Base-by-base conservation (phyloP, 768 basidiomycete genomes). In the Leccinum aurantiacum region DNA sequence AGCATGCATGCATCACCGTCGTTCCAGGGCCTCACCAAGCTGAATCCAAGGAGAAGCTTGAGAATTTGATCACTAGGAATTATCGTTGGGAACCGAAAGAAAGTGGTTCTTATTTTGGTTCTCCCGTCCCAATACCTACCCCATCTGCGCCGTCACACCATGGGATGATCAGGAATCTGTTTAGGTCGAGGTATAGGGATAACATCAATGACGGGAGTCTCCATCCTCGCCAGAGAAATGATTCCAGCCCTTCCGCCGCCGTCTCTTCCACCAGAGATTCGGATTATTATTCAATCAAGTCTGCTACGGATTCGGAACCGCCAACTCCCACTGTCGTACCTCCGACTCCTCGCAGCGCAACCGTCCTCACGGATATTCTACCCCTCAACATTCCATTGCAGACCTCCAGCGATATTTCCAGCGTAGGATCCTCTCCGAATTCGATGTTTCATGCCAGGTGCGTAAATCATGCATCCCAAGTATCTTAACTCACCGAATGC, bases 1-100 rank as follows among this genome's bases (percentile, higher is more conserved):
- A 64, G n/a, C 68, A 76, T 9, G 79, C 66, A 3, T 81, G 80
- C 58, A 62, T 80, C 57, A 78, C 76, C 3, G 61, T 75, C 7
- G 58, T 69, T 44, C n/a, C 48, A 13, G 49, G 19, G 2, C 48
- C 7, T 52, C 61, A n/a, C 10, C 49, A 3, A 35, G 44, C n/a
- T 3, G 67, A 61, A 53, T 71, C 65, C 54, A 62, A 29, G 53
- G 14, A 46, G 48, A 60, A 25, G 14, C 65, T 70, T 19, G 29
- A 53, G 33, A 50, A 62, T 17, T 9, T 70, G 44, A 58, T 71
- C 35, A 37, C 59, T 22, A 50, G 10, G n/a, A 19, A 37, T 27
- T 44, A 41, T 57, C 22, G 1, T 35, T 69, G 68, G 68, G n/a
- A 51, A 35, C 25, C 44, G 11, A 29, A 53, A 50, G 19, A 27